Evolutionary conservation across 108 stramenopile species (phyloP), one percentile per base, ranked within the genome.

Genomic region (Cyclotella baltica): DNA sequence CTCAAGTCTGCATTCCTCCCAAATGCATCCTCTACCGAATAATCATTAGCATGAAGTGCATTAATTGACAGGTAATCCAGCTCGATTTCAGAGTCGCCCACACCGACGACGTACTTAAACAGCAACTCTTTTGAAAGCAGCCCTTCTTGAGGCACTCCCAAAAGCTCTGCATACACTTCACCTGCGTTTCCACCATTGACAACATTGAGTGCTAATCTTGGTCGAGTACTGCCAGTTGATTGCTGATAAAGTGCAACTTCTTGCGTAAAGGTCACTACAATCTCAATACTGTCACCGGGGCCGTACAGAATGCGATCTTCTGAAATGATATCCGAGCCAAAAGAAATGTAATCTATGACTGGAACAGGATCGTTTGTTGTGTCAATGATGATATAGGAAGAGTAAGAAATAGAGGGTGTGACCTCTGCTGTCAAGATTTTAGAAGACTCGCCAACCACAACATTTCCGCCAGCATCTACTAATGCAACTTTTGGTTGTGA

Each of bases 381-480:
- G 31, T 78, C 50, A 23, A 83, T 53, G 22, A 83, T 73, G 0
- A 83, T 52, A 23, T 57, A 29, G 20, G 77, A 83, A 53, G 19
- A 56, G 22, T 31, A 43, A 16, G 72, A 43, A 56, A 84, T 43
- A 25, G 79, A 84, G 13, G 73, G 74, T 27, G 78, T 76, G 33
- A 84, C 52, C 22, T 65, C 55, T 55, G 78, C 78, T 37, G 55
- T 52, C 3, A 84, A 37, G 28, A 25, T 62, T 29, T 66, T 57
- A 22, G 65, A 28, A 15, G 83, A 69, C 13, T 74, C 77, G 15
- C 58, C 58, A 18, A 53, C 50, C 18, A 87, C 62, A 25, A 84
- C 48, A 72, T 87, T 87, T 18, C 82, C 82, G 27, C 86, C 86
- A 10, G 78, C 58, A 70, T 87, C 86, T 15, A 81, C 67, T 2